phyloP scores from a whole-genome alignment of 192 early-diverging fungal genomes.

The Coemansia sp. region DNA sequence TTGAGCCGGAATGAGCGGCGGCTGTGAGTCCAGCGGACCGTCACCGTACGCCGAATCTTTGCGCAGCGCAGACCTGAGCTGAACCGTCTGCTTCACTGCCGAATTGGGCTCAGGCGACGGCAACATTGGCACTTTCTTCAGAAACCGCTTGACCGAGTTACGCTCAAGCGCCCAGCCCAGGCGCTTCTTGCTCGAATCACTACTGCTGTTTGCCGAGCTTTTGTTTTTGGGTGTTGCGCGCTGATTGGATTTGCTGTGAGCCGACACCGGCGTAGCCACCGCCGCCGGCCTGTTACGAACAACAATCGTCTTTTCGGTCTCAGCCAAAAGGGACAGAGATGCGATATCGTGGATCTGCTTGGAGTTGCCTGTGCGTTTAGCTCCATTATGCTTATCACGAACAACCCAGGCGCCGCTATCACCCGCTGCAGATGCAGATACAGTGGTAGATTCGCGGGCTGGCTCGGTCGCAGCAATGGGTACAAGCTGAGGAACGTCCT shows the following conservation, averaged over 20 bases:
- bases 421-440: no score
- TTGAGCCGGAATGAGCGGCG: constrained; percentile 15
- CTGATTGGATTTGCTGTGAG: neutral
- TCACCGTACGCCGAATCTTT: constrained; percentile 43
- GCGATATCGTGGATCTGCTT: constrained; percentile 14
- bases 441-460: neutral
- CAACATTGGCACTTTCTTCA: constrained; percentile 48
- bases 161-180: constrained; percentile 49
- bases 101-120: constrained; percentile 23
- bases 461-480: constrained; percentile 7
- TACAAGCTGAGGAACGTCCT: constrained; percentile 27
- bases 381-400: neutral
- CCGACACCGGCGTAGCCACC: neutral
- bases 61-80: constrained; percentile 46
- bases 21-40: constrained; percentile 1
- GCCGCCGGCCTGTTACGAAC: constrained; percentile 15
- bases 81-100: neutral
- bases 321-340: constrained; percentile 16
- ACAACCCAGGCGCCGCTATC: constrained; percentile 19
- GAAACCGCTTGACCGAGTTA: constrained; percentile 51
- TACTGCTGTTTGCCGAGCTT: neutral
- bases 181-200: constrained; percentile 11
- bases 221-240: neutral
- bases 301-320: constrained; percentile 21
- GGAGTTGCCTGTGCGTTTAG: neutral